Evolutionary conservation across 805 yeast species (phyloP).

Genomic region (Cyberlindnera maritima): DNA sequence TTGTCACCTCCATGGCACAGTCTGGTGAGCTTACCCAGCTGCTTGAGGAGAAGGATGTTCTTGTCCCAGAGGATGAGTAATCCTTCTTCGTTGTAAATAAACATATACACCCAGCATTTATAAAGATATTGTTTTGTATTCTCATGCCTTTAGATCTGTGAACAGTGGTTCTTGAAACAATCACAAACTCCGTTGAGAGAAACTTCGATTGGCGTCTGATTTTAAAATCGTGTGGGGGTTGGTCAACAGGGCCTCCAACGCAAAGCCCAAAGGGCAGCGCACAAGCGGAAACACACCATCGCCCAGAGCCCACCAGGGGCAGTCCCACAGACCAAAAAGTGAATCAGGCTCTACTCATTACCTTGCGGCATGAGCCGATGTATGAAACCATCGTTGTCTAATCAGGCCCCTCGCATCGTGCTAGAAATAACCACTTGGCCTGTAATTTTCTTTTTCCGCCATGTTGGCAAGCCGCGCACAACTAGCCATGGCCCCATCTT

Average conservation of each 20-base stretch:
- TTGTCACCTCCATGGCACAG: conserved; percentile 86
- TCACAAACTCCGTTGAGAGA: conserved; percentile 40
- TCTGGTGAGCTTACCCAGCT: conserved; percentile 86
- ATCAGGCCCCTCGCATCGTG: too few species aligned
- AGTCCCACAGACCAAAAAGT: conserved; percentile 4
- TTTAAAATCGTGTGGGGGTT: conserved; percentile 2
- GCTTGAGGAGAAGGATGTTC: conserved; percentile 72
- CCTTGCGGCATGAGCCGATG: neutral
- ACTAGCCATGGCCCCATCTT: too few species aligned
- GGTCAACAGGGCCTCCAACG: neutral
- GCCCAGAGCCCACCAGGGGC: too few species aligned
- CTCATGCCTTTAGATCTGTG: conserved; percentile 43
- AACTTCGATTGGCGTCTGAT: conserved; percentile 7
- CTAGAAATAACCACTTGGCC: too few species aligned
- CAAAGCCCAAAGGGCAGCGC: too few species aligned
- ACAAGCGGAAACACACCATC: too few species aligned
- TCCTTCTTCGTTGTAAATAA: neutral
- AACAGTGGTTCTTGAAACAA: conserved; percentile 25
- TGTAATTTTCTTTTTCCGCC: too few species aligned
- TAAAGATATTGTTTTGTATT: conserved; percentile 23
- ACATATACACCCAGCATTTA: conserved; percentile 3
- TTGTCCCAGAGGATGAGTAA: conserved; percentile 69
- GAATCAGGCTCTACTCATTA: neutral
- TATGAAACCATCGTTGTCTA: too few species aligned
- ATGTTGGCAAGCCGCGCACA: too few species aligned